Evolutionary conservation across 495 filamentous ascomycete genomes (phyloP).

Genomic region (Xylaria scruposa): DNA sequence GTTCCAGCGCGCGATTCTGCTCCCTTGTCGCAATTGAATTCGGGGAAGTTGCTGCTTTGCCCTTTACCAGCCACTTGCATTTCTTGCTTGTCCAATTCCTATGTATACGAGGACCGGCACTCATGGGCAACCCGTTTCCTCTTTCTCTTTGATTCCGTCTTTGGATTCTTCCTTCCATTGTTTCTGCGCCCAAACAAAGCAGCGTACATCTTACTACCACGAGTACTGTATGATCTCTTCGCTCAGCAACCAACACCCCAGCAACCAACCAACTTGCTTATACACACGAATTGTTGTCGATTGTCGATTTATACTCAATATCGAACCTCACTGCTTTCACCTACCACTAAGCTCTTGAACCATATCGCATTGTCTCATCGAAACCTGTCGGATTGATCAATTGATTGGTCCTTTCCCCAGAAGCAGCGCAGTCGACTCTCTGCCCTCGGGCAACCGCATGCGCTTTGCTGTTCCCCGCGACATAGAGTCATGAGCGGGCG

Average conservation of each 20-base stretch:
- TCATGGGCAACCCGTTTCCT: constrained; percentile 18
- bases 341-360: neutral
- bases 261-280: constrained; percentile 3
- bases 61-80: constrained; percentile 39
- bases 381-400: neutral
- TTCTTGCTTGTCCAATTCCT: constrained; percentile 18
- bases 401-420: constrained; percentile 3
- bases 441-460: constrained; percentile 27
- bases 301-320: neutral
- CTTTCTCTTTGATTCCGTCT: constrained; percentile 30
- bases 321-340: neutral
- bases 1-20: constrained; percentile 18
- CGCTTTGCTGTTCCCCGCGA: constrained; percentile 21
- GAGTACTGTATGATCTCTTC: constrained; percentile 27
- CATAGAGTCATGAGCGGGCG: constrained; percentile 31
- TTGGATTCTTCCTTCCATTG: constrained; percentile 13
- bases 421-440: constrained; percentile 21
- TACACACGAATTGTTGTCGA: neutral
- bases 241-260: constrained; percentile 3
- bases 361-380: neutral
- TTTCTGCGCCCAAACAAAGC: constrained; percentile 6
- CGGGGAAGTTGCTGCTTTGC: constrained; percentile 21
- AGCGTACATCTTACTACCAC: constrained; percentile 17
- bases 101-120: neutral
- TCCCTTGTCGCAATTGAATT: constrained; percentile 27